Conservation (phyloP, 768 basidiomycete species). For the Lentinula raphanica region DNA sequence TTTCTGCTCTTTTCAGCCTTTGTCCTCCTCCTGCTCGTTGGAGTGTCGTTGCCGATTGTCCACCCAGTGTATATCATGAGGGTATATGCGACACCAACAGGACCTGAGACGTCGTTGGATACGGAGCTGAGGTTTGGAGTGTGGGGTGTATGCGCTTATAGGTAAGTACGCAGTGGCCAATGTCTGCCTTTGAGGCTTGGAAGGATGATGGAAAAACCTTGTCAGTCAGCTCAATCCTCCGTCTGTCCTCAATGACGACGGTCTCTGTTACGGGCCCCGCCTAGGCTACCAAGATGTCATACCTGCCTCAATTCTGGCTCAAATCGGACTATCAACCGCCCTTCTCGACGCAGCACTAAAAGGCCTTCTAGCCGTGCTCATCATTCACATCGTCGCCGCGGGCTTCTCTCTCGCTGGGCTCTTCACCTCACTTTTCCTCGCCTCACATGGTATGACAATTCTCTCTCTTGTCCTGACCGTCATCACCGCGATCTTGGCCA, state of each 20-base stretch:
- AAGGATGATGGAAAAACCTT: not conserved
- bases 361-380: conserved; percentile 47
- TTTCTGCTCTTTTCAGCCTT: conserved; percentile 54
- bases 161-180: conserved; percentile 23
- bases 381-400: conserved; percentile 65
- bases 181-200: not conserved
- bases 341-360: conserved; percentile 45
- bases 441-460: conserved; percentile 50
- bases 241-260: conserved; percentile 32
- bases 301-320: conserved; percentile 36
- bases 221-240: conserved; percentile 30
- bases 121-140: conserved; percentile 70
- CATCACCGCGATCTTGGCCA: conserved; percentile 48
- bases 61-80: conserved; percentile 60
- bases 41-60: conserved; percentile 70
- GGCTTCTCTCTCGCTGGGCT: conserved; percentile 52
- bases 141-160: conserved; percentile 76
- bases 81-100: conserved; percentile 30
- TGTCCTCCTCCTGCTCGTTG: conserved; percentile 71
- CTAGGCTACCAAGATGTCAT: conserved; percentile 61
- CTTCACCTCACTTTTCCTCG: conserved; percentile 53
- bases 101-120: conserved; percentile 45
- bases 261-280: conserved; percentile 53
- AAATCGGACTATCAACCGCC: conserved; percentile 38
- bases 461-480: conserved; percentile 55